phyloP scores from a whole-genome alignment of 345 rosid genomes.

The Crucihimalaya himalaica region DNA sequence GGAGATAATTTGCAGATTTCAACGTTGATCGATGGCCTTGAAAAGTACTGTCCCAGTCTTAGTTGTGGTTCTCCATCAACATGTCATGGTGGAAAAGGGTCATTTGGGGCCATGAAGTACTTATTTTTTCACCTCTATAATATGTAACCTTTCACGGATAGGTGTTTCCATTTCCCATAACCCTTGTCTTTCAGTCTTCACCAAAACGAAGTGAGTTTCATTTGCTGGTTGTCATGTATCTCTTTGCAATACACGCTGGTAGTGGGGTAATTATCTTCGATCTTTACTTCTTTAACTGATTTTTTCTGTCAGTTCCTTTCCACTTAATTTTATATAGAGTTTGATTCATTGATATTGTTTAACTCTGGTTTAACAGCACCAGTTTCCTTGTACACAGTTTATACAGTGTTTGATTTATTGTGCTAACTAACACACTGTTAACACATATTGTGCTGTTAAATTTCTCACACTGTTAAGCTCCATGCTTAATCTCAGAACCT shows the following conservation, averaged over 20 bases:
- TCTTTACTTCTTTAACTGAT: slow-evolving; percentile 24
- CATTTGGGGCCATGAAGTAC: slow-evolving; percentile 92
- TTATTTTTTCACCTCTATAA: slow-evolving; percentile 16
- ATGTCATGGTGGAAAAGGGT: slow-evolving; percentile 64
- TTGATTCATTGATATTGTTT: not conserved
- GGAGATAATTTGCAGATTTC: slow-evolving; percentile 51
- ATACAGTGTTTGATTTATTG: too few species aligned
- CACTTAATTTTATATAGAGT: not conserved
- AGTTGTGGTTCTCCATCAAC: slow-evolving; percentile 64
- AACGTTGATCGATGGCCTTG: slow-evolving; percentile 53
- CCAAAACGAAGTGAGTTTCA: slow-evolving; percentile 45
- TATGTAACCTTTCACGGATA: not conserved
- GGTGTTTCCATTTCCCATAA: not conserved
- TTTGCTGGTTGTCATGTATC: slow-evolving; percentile 43
- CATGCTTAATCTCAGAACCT: not conserved
- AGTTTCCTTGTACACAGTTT: too few species aligned
- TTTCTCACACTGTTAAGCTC: not conserved
- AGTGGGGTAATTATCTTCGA: slow-evolving; percentile 85
- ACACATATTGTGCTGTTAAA: too few species aligned
- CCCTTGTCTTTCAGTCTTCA: not conserved
- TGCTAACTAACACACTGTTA: too few species aligned
- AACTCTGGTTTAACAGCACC: too few species aligned
- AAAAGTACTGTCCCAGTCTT: slow-evolving; percentile 79
- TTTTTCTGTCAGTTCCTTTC: slow-evolving; percentile 12
- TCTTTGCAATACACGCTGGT: slow-evolving; percentile 41